Evolutionary conservation across 2,329 filamentous ascomycete species (phyloP), one percentile per base, ranked within the genome.

Genomic region (Cercospora sp.): DNA sequence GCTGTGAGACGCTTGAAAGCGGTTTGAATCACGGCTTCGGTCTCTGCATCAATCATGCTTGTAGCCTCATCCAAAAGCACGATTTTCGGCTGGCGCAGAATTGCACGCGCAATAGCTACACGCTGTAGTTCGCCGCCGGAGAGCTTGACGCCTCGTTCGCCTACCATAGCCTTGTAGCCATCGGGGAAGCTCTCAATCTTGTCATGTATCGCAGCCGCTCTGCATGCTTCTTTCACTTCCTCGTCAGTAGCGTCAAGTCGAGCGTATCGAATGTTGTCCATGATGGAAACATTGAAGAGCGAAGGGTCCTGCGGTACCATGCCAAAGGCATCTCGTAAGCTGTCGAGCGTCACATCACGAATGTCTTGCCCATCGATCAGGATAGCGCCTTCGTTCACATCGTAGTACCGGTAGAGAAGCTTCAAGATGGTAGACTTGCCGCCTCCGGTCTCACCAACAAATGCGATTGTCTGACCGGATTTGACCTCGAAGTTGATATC

Each of bases 91-190:
- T 88, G 82, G 57, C 89, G 87, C 63, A 93, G 84, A 30, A 93
- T 88, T 10, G 89, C 89, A 7, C 91, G 84, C 0, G 90, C 91
- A 69, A 93, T 93, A 2, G 91, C 89, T 26, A 96, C 85, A 5
- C 93, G 87, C 77, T 96, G 92, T n/a, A 91, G 87, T 77, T 97
- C 92, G 0, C 93, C 93, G n/a, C 92, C 91, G 10, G 90, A 93
- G 1, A 96, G 82, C 76, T 91, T 92, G 59, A 90, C 89, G 4
- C 92, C 92, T 30, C 86, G 86, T 75, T 94, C 91, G 1, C 92
- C 92, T 1, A 95, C 91, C 8, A 86, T 79, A 0, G 92, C 93
- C 4, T 90, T 85, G 75, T 94, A 94, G 1, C 88, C 87, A 81
- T 91, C 81, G 0, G 86, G 81, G 72, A 91, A 89, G 1, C 78